Base-by-base conservation (phyloP, 2,329 filamentous ascomycete genomes). In the Penicillium psychrosexuale region DNA sequence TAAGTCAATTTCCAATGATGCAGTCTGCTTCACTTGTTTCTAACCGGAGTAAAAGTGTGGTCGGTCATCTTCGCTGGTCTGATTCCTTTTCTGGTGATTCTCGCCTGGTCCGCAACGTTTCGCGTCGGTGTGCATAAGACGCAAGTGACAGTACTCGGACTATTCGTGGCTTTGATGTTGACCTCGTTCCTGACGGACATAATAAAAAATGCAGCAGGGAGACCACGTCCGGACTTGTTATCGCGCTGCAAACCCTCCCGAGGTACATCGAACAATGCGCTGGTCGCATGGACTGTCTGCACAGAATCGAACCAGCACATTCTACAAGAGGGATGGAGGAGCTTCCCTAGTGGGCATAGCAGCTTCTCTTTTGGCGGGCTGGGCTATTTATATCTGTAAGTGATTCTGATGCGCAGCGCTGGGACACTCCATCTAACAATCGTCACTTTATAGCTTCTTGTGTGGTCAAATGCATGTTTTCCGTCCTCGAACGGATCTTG, bases 111-210 rank as follows among this genome's bases (percentile, higher is more conserved):
- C 47, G 67, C 84, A 50, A 53, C 84, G 36, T 73, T 82, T 31
- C 82, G 83, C 44, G 84, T 89, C 0, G 81, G 84, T 6, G 73
- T 82, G 8, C 89, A 95, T 72, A 95, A 96, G 71, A 83, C 89
- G 56, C 92, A 97, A 75, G 89, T 92, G 60, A 89, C 91, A 0
- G 77, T 96, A 49, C 84, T 99, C 1, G 89, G 91, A 22, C 85
- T 97, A 57, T 77, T 86, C 47, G 90, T 93, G 66, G 84, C 86
- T 60, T 74, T 97, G 27, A 80, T 91, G 63, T 80, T 96, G 47
- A 88, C 90, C 0, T 83, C 85, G 6, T 88, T 97, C 71, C 78
- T 97, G 40, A 97, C 94, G 42, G 92, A 97, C 70, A 77, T 93
- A 28, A 81, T 97, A 69, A 99, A 99, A 75, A 96, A 96, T 69